Evolutionary conservation across 2,329 filamentous ascomycete species (phyloP), one percentile per base, ranked within the genome.

Genomic region (Neospermospora avenae): DNA sequence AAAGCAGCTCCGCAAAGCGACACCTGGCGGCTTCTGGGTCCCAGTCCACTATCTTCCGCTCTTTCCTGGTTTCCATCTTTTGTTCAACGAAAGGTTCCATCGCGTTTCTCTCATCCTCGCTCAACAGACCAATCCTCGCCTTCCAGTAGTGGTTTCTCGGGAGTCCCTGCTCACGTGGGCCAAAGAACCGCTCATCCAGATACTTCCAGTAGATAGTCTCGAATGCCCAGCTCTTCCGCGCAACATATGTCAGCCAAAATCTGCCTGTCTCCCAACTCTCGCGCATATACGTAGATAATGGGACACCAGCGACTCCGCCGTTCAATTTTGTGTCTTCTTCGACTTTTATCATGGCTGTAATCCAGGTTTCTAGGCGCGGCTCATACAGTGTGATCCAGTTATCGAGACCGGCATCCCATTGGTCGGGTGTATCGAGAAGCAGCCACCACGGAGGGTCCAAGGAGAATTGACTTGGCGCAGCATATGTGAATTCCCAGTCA

Each of bases 401-500:
- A n/a, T 42, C 39, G 10, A 42, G 39, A 42, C 39, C 39, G 39
- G 39, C 39, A n/a, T 42, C 39, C 39, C 39, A 42, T 42, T 42
- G 39, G 39, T 42, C 39, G n/a, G 39, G 39, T 42, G n/a, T 42
- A 18, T 42, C 39, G 39, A 42, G 39, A 22, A 42, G 39, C 39
- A 42, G n/a, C 39, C 39, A 42, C 39, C 39, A 42, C n/a, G 39
- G 39, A 42, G n/a, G 39, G 39, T 22, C 39, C n/a, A 42, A 18
- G n/a, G 39, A 42, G 39, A 42, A 42, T 20, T 42, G 39, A 42
- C 39, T 22, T 42, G 39, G 39, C 16, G 39, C 39, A 42, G 39
- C 44, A 28, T 48, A 48, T 48, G 44, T 48, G 44, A 48, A 48
- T 31, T 48, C 44, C 44, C 25, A 25, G 44, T 48, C 44, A 48